Evolutionary conservation across 495 filamentous ascomycete genomes (phyloP).

Genomic region (Chaetomidium leptoderma): DNA sequence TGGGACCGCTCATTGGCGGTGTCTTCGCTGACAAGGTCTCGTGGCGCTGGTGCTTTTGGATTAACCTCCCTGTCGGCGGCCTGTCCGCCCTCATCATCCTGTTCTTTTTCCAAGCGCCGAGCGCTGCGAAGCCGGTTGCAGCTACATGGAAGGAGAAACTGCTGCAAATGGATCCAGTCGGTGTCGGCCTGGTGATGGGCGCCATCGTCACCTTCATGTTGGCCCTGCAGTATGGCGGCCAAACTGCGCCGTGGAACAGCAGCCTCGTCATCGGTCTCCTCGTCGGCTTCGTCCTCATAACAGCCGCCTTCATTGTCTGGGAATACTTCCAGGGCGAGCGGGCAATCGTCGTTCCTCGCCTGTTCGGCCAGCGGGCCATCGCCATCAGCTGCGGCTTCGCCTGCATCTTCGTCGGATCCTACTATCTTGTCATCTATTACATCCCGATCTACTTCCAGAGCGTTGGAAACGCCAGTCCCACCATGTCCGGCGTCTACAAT

Average conservation of each 20-base stretch:
- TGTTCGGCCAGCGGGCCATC: slow-evolving; percentile 40
- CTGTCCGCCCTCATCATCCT: slow-evolving; percentile 54
- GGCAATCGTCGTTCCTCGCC: slow-evolving; percentile 41
- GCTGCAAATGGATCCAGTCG: slow-evolving; percentile 60
- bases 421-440: slow-evolving; percentile 40
- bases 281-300: slow-evolving; percentile 54
- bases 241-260: slow-evolving; percentile 57
- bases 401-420: slow-evolving; percentile 45
- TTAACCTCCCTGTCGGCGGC: slow-evolving; percentile 66
- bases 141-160: slow-evolving; percentile 32
- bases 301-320: slow-evolving; percentile 42
- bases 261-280: slow-evolving; percentile 65
- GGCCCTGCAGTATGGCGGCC: slow-evolving; percentile 78
- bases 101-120: slow-evolving; percentile 40
- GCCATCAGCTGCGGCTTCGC: slow-evolving; percentile 39
- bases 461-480: slow-evolving; percentile 44
- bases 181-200: slow-evolving; percentile 62
- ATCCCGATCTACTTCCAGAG: slow-evolving; percentile 59
- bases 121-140: slow-evolving; percentile 2
- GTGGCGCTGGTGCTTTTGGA: slow-evolving; percentile 51
- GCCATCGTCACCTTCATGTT: slow-evolving; percentile 66
- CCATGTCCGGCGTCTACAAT: slow-evolving; percentile 47
- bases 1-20: slow-evolving; percentile 31
- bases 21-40: slow-evolving; percentile 25
- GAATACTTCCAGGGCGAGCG: slow-evolving; percentile 48